Evolutionary conservation across 2,329 filamentous ascomycete genomes (phyloP).

Genomic region (Penicillium sp.): DNA sequence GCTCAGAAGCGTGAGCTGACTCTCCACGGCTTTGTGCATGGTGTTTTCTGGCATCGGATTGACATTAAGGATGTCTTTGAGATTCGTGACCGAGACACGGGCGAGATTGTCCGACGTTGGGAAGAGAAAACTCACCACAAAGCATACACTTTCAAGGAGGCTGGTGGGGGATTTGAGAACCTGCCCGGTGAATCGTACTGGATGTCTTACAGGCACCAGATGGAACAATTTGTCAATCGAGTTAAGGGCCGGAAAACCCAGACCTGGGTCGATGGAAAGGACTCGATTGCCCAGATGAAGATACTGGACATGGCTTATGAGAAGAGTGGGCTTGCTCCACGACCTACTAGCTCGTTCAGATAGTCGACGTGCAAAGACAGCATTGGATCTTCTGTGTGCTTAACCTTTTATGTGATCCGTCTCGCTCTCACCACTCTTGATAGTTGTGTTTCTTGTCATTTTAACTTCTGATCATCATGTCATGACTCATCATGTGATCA

Average conservation of each 20-base stretch:
- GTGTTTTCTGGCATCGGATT: slow-evolving; percentile 24
- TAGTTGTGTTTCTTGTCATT: too few species aligned
- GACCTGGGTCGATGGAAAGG: slow-evolving; percentile 44
- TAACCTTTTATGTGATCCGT: too few species aligned
- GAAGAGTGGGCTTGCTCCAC: slow-evolving; percentile 35
- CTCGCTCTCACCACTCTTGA: too few species aligned
- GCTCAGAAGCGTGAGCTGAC: slow-evolving; percentile 20
- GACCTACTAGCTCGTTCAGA: slow-evolving; percentile 6
- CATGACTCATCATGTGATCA: too few species aligned
- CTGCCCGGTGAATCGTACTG: slow-evolving; percentile 31
- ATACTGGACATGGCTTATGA: slow-evolving; percentile 49
- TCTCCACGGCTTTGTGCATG: neutral
- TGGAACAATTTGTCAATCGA: slow-evolving; percentile 50
- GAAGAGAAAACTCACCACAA: slow-evolving; percentile 14
- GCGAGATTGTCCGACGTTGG: slow-evolving; percentile 17
- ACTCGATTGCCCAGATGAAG: slow-evolving; percentile 46
- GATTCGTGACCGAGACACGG: slow-evolving; percentile 19
- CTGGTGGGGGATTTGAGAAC: slow-evolving; percentile 27
- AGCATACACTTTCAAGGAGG: slow-evolving; percentile 16
- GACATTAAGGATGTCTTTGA: slow-evolving; percentile 35
- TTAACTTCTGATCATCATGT: too few species aligned
- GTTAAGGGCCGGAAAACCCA: slow-evolving; percentile 40
- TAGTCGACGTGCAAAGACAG: too few species aligned
- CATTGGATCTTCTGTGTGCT: too few species aligned
- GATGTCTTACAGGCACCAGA: slow-evolving; percentile 47